Base-by-base conservation (phyloP, 2,329 filamentous ascomycete genomes). In the Xylariomycetidae sp. region DNA sequence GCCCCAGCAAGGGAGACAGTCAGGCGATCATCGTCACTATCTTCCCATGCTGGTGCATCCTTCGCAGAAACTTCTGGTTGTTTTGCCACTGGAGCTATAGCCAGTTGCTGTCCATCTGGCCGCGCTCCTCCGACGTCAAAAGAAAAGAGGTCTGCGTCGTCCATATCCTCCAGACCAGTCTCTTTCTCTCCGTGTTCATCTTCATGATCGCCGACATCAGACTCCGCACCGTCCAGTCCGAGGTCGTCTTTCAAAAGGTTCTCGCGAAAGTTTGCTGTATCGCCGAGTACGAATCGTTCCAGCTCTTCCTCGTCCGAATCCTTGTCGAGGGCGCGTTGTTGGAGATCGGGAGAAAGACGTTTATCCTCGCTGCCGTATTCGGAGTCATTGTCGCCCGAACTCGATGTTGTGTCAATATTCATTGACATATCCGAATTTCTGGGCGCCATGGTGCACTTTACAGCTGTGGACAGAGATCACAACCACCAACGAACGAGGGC, bases 21-120 rank as follows among this genome's bases (percentile, higher is more conserved):
- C 42, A 95, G 66, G 34, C 85, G 76, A 54, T 96, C 92, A 54
- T 98, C 92, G 50, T 98, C 92, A 59, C 89, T 96, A 57, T 98
- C 92, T 47, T 89, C 79, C 92, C 92, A 98, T 1, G 79, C 85
- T 3, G 81, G 71, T 14, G 67, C 65, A 25, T 72, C 65, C 19
- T 46, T 44, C 13, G 42, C 31, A 10, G 36, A 23, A 15, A 23
- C 22, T 8, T 41, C 42, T 5, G 35, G 38, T 24, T 52, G 32
- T 22, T 60, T 54, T 5, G 53, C 35, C 9, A 25, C 17, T 1
- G 47, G 22, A 17, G 42, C 39, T 27, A 37, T 17, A 9, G 37
- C 37, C 14, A 53, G 43, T 9, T 58, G 49, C 18, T 62, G 48
- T 17, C 49, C 52, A 14, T 50, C 57, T n/a, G 49, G 47, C 15